These are phyloP conservation scores for Xylariaceae sp. DNA, from an alignment of 2,329 filamentous ascomycete genomes.

Conservation along the genomic window DNA sequence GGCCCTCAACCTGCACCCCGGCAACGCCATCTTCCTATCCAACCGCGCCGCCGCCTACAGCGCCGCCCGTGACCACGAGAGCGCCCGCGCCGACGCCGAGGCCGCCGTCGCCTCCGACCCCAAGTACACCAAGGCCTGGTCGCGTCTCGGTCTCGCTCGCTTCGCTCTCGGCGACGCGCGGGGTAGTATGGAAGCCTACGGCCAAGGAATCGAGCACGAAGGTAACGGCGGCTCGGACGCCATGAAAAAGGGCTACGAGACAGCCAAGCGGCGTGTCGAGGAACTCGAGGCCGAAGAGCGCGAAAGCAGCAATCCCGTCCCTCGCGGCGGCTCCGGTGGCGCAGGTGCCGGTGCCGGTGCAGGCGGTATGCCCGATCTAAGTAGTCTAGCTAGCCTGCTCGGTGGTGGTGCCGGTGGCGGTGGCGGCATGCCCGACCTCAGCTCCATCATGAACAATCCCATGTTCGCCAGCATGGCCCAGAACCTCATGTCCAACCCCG, in stretches of 20 bases:
- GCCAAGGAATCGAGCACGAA: conserved; percentile 87
- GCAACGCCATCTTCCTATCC: conserved; percentile 93
- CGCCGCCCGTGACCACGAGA: conserved; percentile 75
- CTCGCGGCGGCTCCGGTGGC: conserved; percentile 16
- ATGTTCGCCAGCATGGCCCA: conserved; percentile 98
- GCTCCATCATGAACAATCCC: conserved; percentile 88
- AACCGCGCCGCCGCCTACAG: conserved; percentile 95
- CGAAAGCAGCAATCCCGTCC: conserved; percentile 44
- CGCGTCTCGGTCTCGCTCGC: conserved; percentile 79
- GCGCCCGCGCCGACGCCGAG: conserved; percentile 82
- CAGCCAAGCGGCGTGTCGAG: conserved; percentile 79
- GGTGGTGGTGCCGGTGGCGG: conserved; percentile 52
- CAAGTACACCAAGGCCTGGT: conserved; percentile 96
- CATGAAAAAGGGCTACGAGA: conserved; percentile 97
- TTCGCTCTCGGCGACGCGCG: conserved; percentile 88
- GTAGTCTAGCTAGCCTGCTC: conserved; percentile 66
- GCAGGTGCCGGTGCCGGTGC: conserved; percentile 40
- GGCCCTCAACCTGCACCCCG: conserved; percentile 72
- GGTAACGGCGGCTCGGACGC: conserved; percentile 91
- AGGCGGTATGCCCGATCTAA: conserved; percentile 65
- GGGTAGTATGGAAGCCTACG: conserved; percentile 91
- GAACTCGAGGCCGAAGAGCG: conserved; percentile 60
- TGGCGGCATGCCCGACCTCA: conserved; percentile 78
- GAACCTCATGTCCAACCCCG: conserved; percentile 94
- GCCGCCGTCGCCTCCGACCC: conserved; percentile 83